Conservation (phyloP, 2,329 filamentous ascomycete genomes). For the Neonectria hederae region DNA sequence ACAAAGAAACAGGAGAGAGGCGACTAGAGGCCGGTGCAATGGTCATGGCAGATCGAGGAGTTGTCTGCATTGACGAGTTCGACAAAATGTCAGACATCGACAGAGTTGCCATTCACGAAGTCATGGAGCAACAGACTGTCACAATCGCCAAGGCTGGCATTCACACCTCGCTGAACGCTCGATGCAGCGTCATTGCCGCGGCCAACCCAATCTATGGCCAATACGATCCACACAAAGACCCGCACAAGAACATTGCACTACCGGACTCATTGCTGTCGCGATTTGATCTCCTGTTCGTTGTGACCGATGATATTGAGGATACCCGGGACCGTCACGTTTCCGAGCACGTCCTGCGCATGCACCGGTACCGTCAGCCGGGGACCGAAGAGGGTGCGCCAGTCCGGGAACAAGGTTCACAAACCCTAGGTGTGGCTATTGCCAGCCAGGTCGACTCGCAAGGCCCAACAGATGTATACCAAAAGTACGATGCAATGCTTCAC, state of each 20-base stretch:
- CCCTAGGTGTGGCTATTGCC: constrained; percentile 86
- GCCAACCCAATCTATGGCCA: constrained; percentile 98
- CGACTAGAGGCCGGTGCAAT: constrained; percentile 97
- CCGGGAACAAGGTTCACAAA: constrained; percentile 85
- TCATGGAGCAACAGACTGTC: constrained; percentile 99
- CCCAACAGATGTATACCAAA: constrained; percentile 91
- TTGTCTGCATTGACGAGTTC: constrained; percentile 99
- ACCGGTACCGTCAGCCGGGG: constrained; percentile 90
- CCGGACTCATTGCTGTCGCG: constrained; percentile 96
- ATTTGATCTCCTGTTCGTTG: constrained; percentile 97
- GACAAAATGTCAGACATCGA: constrained; percentile 99
- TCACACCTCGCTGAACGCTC: constrained; percentile 94
- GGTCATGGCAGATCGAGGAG: constrained; percentile 95
- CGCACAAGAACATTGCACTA: constrained; percentile 97
- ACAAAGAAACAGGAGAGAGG: constrained; percentile 97
- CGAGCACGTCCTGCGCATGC: constrained; percentile 97
- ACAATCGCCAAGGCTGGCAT: constrained; percentile 99
- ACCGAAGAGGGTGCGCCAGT: constrained; percentile 95
- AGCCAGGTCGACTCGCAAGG: constrained; percentile 76
- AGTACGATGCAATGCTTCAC: constrained; percentile 95
- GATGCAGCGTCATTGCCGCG: constrained; percentile 95
- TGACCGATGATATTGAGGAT: constrained; percentile 98
- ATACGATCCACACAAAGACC: constrained; percentile 98
- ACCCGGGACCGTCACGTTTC: constrained; percentile 89
- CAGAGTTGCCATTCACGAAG: constrained; percentile 98